Percentiles rank a stretch among this genome's conserved stretches.
phyloP scores from a whole-genome alignment of 495 filamentous ascomycete genomes.

The Pyrenula massariospora region DNA sequence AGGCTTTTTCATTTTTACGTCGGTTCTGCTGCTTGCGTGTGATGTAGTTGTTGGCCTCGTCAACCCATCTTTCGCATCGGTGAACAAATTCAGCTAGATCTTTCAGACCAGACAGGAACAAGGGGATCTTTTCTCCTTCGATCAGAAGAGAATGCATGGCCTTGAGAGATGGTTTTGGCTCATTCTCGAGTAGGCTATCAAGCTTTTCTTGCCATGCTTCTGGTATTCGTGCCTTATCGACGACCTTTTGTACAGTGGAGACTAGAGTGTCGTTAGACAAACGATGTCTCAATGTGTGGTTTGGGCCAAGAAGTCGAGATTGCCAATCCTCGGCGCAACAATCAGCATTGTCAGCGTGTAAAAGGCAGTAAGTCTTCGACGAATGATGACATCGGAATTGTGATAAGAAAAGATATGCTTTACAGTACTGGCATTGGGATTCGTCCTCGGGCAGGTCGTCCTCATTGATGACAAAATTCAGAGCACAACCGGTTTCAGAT shows the following conservation, averaged over 20 bases:
- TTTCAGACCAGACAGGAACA: constrained; percentile 74
- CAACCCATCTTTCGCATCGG: constrained; percentile 94
- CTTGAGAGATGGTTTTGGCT: constrained; percentile 75
- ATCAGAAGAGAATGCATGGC: constrained; percentile 68
- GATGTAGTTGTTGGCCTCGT: constrained; percentile 94
- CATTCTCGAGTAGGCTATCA: constrained; percentile 69
- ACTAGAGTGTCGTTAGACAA: constrained; percentile 60
- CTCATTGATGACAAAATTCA: constrained; percentile 44
- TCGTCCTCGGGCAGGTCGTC: constrained; percentile 78
- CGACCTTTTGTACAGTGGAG: constrained; percentile 57
- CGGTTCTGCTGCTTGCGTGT: constrained; percentile 97
- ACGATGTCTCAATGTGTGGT: constrained; percentile 63
- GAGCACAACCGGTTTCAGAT: constrained; percentile 20
- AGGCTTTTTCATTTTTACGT: constrained; percentile 90
- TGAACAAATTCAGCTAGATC: constrained; percentile 82
- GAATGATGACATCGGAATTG: constrained; percentile 73
- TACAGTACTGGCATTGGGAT: constrained; percentile 85
- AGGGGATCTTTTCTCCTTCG: constrained; percentile 96
- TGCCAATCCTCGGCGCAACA: constrained; percentile 61
- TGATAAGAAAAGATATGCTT: constrained; percentile 83
- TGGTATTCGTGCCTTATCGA: constrained; percentile 75
- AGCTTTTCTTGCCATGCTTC: constrained; percentile 89
- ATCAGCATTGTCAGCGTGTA: constrained; percentile 63
- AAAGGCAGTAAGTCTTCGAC: constrained; percentile 65
- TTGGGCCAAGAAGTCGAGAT: constrained; percentile 46